Percentiles rank a stretch among this genome's conserved stretches.
These are phyloP conservation scores for Candida tunisiensis DNA, from an alignment of 1,139 yeast genomes.

Conservation along the genomic window DNA sequence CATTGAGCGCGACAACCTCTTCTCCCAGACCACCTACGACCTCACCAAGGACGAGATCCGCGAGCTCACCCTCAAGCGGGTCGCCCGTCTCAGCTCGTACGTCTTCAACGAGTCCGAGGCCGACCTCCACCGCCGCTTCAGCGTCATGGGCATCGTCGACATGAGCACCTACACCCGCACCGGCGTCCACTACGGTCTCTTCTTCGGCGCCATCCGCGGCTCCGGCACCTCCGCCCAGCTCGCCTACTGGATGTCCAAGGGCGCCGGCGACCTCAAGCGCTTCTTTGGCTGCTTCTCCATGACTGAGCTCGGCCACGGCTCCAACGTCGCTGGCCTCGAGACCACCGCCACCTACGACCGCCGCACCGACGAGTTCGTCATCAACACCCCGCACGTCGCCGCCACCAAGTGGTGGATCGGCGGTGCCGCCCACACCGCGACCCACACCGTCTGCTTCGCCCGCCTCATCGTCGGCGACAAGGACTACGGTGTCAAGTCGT, in stretches of 20 bases:
- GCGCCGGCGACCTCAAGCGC: slow-evolving; percentile 44
- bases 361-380: slow-evolving; percentile 45
- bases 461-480: slow-evolving; percentile 64
- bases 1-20: slow-evolving; percentile 39
- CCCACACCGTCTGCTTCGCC: slow-evolving; percentile 70
- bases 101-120: slow-evolving; percentile 31
- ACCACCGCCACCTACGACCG: slow-evolving; percentile 77
- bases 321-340: slow-evolving; percentile 83
- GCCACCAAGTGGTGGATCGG: slow-evolving; percentile 99
- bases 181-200: slow-evolving; percentile 58
- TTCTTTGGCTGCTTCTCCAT: slow-evolving; percentile 85
- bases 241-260: slow-evolving; percentile 59
- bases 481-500: slow-evolving; percentile 83
- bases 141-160: slow-evolving; percentile 29
- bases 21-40: slow-evolving; percentile 36
- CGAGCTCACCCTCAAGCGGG: slow-evolving; percentile 34
- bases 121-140: slow-evolving; percentile 20
- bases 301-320: slow-evolving; percentile 93
- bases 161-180: slow-evolving; percentile 49
- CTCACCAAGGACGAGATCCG: slow-evolving; percentile 31
- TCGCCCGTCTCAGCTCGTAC: slow-evolving; percentile 27
- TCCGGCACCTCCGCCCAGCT: slow-evolving; percentile 49
- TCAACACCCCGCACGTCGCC: slow-evolving; percentile 77
- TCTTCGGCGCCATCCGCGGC: slow-evolving; percentile 52
- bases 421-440: slow-evolving; percentile 90